A percentile compares a stretch with the other conserved stretches of the same genome.
Conservation (phyloP, 148 eudicot species). For the Vaccinium darrowii region DNA sequence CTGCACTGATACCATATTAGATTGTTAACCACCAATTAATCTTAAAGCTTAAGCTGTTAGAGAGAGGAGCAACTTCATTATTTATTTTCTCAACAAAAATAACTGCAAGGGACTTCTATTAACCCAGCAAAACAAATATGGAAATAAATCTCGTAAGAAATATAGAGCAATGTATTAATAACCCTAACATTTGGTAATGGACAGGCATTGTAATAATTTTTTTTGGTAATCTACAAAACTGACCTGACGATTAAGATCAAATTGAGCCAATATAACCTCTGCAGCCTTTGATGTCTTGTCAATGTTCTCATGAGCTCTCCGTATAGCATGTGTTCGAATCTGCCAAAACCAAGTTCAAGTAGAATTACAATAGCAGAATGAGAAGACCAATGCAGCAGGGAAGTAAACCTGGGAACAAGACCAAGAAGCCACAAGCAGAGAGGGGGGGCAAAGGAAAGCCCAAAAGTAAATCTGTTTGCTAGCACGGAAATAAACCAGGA, state of each 20-base stretch:
- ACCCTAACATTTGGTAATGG: neutral
- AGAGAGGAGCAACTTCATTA: neutral
- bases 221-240: neutral
- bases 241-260: constrained; percentile 86
- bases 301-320: constrained; percentile 86
- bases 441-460: neutral
- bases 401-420: neutral
- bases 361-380: neutral
- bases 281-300: constrained; percentile 88
- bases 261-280: constrained; percentile 70
- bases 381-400: neutral
- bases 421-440: neutral
- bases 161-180: neutral
- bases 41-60: neutral
- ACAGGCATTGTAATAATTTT: neutral
- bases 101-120: neutral
- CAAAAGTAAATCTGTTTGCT: neutral
- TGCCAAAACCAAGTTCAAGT: constrained; percentile 25
- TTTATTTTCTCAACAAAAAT: neutral
- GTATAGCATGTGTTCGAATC: constrained; percentile 80
- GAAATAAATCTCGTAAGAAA: neutral
- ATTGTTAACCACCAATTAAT: neutral
- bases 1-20: neutral
- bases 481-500: neutral
- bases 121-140: neutral